Conservation (phyloP, 2,329 filamentous ascomycete genomes). For the Aotearoamyces nothofagi region DNA sequence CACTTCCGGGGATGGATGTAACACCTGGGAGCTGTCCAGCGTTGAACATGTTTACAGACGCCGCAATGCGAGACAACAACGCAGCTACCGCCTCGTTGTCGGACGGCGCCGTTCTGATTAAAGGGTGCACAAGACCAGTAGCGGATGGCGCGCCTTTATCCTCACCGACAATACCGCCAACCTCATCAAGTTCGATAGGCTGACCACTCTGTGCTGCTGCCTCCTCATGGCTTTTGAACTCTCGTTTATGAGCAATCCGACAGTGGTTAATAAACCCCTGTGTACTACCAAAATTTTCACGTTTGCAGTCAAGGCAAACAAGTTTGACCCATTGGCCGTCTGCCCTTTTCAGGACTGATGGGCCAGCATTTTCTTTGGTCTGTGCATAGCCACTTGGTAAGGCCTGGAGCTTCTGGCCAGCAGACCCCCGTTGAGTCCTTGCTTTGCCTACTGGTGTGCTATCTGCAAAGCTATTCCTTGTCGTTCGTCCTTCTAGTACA, state of each 20-base stretch:
- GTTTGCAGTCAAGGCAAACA: constrained; percentile 74
- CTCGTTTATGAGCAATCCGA: constrained; percentile 82
- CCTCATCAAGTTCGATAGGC: constrained; percentile 56
- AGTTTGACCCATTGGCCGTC: constrained; percentile 82
- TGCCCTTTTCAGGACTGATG: constrained; percentile 70
- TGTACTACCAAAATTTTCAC: constrained; percentile 87
- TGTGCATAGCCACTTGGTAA: constrained; percentile 56
- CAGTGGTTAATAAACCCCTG: constrained; percentile 99
- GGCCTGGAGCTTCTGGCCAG: constrained; percentile 49
- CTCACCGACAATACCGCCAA: constrained; percentile 29
- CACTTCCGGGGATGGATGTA: constrained; percentile 25
- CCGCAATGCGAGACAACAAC: constrained; percentile 35
- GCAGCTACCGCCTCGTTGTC: constrained; percentile 35
- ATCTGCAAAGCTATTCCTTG: constrained; percentile 59
- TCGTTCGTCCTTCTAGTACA: constrained; percentile 57
- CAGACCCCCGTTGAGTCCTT: constrained; percentile 39
- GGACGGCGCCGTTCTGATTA: constrained; percentile 39
- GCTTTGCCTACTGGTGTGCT: constrained; percentile 27
- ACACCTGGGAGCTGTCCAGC: constrained; percentile 35
- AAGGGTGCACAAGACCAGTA: constrained; percentile 42
- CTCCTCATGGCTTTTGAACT: constrained; percentile 92
- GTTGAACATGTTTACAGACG: constrained; percentile 35
- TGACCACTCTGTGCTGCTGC: constrained; percentile 81
- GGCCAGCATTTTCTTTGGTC: constrained; percentile 68
- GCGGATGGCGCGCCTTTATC: constrained; percentile 19